Conservation (phyloP, 371 early-diverging fungal species). For the Zychaea mexicana region DNA sequence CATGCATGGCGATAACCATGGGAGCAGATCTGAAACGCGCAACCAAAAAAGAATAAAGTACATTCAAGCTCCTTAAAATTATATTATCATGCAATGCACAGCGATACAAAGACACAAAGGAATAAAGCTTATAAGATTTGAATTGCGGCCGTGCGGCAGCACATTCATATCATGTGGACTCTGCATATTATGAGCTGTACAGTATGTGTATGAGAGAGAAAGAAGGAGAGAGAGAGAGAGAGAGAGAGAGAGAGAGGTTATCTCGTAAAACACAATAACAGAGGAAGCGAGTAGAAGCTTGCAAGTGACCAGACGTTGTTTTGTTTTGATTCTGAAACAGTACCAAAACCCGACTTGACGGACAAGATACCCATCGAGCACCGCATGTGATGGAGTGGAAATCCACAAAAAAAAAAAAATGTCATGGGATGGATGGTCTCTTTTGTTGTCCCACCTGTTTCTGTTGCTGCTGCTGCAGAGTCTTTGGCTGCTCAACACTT, state of each 20-base stretch:
- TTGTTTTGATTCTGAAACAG: slow-evolving; percentile 4
- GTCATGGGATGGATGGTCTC: not conserved
- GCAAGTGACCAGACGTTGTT: not conserved
- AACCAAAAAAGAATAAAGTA: not conserved
- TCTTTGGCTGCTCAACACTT: too few relatives aligned
- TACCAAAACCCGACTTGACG: slow-evolving; percentile 1
- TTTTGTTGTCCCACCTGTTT: not conserved
- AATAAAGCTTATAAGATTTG: not conserved
- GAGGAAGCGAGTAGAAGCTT: not conserved
- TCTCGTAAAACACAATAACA: too few relatives aligned
- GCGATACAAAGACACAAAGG: not conserved
- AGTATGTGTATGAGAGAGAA: not conserved
- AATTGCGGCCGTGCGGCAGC: not conserved
- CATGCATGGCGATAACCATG: not conserved
- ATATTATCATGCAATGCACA: not conserved
- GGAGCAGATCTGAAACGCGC: not conserved
- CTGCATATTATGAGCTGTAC: not conserved
- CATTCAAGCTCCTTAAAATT: too few relatives aligned
- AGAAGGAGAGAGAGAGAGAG: not conserved
- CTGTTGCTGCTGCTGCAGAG: too few relatives aligned
- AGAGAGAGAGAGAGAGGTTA: too few relatives aligned
- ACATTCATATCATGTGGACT: slow-evolving; percentile 1
- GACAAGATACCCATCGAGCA: not conserved
- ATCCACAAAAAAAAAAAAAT: too few relatives aligned
- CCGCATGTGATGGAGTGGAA: not conserved